phyloP scores from a whole-genome alignment of 2,329 filamentous ascomycete genomes.

The Colletotrichum orbiculare region DNA sequence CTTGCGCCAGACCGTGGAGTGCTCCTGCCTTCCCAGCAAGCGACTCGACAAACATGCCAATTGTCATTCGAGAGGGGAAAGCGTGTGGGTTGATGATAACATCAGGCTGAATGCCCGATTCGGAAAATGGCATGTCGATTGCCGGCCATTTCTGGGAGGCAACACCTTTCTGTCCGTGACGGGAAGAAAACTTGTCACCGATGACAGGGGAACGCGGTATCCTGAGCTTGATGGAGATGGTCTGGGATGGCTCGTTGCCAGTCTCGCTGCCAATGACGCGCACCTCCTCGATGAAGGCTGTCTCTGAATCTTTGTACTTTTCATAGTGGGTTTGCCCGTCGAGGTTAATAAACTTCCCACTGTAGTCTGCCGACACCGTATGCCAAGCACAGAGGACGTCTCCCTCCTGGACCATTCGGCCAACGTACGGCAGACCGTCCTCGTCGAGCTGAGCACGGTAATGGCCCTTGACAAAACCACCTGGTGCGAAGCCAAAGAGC shows the following conservation, averaged over 20 bases:
- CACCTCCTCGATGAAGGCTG: conserved; percentile 91
- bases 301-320: conserved; percentile 93
- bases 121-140: conserved; percentile 95
- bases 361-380: conserved; percentile 83
- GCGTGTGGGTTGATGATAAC: conserved; percentile 99
- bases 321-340: conserved; percentile 89
- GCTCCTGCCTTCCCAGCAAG: conserved; percentile 95
- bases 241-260: conserved; percentile 85
- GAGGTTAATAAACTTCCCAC: conserved; percentile 82
- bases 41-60: conserved; percentile 99
- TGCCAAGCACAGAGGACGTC: conserved; percentile 92
- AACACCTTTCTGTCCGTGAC: conserved; percentile 98
- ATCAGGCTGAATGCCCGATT: conserved; percentile 96
- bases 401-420: conserved; percentile 80
- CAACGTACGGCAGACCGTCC: conserved; percentile 87
- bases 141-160: conserved; percentile 95
- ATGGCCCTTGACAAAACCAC: conserved; percentile 75
- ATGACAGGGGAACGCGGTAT: conserved; percentile 92
- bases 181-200: conserved; percentile 98
- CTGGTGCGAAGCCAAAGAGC: conserved; percentile 91
- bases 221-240: conserved; percentile 91
- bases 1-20: conserved; percentile 94
- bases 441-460: conserved; percentile 81
- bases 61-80: conserved; percentile 99
- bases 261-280: conserved; percentile 88